These are phyloP conservation scores for Cydonia oblonga DNA, from an alignment of 331 rosid species.

Conservation along the genomic window DNA sequence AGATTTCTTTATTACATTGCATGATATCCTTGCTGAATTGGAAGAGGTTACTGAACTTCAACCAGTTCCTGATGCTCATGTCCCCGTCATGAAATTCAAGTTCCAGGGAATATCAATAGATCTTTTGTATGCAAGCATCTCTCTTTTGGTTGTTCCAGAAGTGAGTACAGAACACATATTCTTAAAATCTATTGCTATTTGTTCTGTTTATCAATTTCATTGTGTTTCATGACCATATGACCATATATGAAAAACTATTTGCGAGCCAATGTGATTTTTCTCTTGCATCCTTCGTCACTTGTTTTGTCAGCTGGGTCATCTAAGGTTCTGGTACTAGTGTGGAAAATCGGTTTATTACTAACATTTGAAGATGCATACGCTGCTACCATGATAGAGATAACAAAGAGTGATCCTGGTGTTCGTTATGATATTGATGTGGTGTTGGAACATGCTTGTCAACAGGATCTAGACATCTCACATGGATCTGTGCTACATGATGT, in stretches of 20 bases:
- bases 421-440: constrained; percentile 5
- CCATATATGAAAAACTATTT: not conserved
- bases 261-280: not conserved
- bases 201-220: not conserved
- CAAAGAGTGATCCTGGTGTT: constrained; percentile 1
- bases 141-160: constrained; percentile 79
- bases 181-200: not conserved
- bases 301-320: not conserved
- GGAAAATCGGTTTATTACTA: not conserved
- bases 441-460: constrained; percentile 19
- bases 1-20: constrained; percentile 75
- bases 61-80: constrained; percentile 87
- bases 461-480: constrained; percentile 86
- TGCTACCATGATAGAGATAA: not conserved
- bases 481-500: constrained; percentile 60
- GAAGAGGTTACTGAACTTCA: constrained; percentile 90
- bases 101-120: constrained; percentile 81
- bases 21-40: constrained; percentile 60
- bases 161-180: constrained; percentile 37
- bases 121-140: constrained; percentile 84
- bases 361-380: not conserved
- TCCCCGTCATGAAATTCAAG: constrained; percentile 96
- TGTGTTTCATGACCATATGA: not conserved
- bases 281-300: constrained; percentile 4
- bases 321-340: not conserved